Percentiles rank a stretch among this genome's conserved stretches.
These are phyloP conservation scores for Stentor coeruleus DNA, from an alignment of 73 alveolate species.

Conservation along the genomic window DNA sequence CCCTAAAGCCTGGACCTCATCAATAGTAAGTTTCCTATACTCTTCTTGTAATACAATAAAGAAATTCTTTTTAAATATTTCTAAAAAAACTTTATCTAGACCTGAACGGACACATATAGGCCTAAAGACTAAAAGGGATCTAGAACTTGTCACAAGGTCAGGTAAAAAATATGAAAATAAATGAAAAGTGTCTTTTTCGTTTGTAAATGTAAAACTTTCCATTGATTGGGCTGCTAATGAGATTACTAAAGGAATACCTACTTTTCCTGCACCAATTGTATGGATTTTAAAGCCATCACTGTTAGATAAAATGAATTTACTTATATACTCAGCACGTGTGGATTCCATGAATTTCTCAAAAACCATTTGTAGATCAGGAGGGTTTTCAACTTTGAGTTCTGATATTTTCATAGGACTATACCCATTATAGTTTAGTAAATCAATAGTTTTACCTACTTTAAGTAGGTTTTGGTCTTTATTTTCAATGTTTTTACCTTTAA, in stretches of 20 bases:
- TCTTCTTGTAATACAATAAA: background rate
- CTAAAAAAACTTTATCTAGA: background rate
- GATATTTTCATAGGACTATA: background rate
- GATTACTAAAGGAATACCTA: slow-evolving; percentile 14
- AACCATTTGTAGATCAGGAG: background rate
- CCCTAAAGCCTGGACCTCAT: background rate
- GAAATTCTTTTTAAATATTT: background rate
- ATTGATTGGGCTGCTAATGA: background rate
- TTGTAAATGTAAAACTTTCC: background rate
- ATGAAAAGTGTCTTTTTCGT: background rate
- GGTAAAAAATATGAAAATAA: slow-evolving; percentile 23
- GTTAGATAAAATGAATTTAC: background rate
- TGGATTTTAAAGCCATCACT: background rate
- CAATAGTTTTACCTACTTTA: background rate
- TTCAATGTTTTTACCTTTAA: slow-evolving; percentile 7
- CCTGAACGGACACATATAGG: slow-evolving; percentile 28
- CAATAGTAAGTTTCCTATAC: background rate
- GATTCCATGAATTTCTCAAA: slow-evolving; percentile 4
- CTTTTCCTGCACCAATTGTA: slow-evolving; percentile 27
- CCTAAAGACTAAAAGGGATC: slow-evolving; percentile 16
- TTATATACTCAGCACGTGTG: background rate
- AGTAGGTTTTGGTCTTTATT: background rate
- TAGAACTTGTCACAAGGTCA: background rate
- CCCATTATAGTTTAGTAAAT: background rate
- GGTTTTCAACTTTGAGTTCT: background rate